Evolutionary conservation across 768 basidiomycete genomes (phyloP), one percentile per base, ranked within the genome.

Genomic region (Gymnopilus dilepis): DNA sequence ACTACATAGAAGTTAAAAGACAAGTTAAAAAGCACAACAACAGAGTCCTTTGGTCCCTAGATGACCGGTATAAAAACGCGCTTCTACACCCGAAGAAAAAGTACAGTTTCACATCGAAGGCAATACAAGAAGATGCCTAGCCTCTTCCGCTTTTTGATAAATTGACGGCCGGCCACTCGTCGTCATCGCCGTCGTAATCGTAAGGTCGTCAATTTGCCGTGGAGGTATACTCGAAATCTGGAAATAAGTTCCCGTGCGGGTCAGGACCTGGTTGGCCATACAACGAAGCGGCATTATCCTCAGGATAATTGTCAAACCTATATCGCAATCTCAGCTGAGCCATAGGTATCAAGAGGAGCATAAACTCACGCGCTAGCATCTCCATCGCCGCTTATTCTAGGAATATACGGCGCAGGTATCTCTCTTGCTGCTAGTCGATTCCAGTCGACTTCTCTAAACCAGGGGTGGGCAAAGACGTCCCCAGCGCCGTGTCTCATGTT

Each of bases 391-490:
- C 80, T 84, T 50, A 98, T 94, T 72, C 90, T 90, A 12, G 97
- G 97, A 53, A 98, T 78, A 77, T 97, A 99, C 2, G 97, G 97
- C 22, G 97, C 93, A 13, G 91, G 92, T 58, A 99, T 98, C 70
- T 98, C 94, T 67, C 94, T 81, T 50, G 82, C 82, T 68, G 82
- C 84, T 56, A 98, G 76, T 75, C 87, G 89, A 50, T 84, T 83
- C 95, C 95, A 98, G 65, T 94, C 90, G 21, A 98, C 95, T 76
- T 98, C 95, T 41, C 85, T 80, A 72, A 98, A 98, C 96, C 96
- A 99, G 2, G 86, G 85, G 73, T 98, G 97, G 17, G 86, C 85
- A 73, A 96, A 96, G 33, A 99, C 94, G 73, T 99, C 97, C 30
- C 87, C 89, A 6, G 90, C 91, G 19, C 95, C 97, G 67, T 94